Evolutionary conservation across 2,329 filamentous ascomycete species (phyloP).

Genomic region (Diaporthe destruens): DNA sequence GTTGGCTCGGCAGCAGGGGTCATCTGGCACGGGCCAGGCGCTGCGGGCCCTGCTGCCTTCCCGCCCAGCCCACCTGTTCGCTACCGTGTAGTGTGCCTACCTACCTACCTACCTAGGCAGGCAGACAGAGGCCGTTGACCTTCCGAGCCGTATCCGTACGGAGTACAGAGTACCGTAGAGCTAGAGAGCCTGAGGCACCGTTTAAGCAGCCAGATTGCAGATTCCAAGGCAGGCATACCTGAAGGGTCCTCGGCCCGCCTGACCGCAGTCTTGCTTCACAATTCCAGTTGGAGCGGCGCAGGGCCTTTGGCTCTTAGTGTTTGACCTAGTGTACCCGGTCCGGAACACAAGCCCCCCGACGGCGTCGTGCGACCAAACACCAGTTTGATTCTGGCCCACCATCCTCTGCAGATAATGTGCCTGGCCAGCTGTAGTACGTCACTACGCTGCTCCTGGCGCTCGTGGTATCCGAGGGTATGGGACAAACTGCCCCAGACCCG

Average conservation of each 20-base stretch:
- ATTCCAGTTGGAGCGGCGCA: neutral
- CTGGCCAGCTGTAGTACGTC: neutral
- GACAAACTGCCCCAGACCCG: neutral
- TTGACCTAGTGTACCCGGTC: neutral
- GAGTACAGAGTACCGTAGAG: neutral
- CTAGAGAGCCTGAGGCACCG: too few relatives aligned
- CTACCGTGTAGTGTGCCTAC: too few relatives aligned
- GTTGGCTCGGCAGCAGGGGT: neutral
- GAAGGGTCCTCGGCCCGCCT: neutral
- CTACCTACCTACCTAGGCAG: too few relatives aligned
- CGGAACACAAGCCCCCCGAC: neutral
- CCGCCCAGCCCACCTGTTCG: slow-evolving; percentile 11
- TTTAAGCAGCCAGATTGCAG: neutral
- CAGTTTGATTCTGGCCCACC: neutral
- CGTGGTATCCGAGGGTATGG: slow-evolving; percentile 6
- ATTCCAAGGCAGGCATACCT: neutral
- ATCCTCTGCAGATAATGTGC: neutral
- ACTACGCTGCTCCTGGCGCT: neutral
- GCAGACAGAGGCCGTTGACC: too few relatives aligned
- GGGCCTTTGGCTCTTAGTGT: neutral
- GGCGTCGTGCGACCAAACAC: slow-evolving; percentile 8
- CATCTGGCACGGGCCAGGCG: neutral
- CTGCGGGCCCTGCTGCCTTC: slow-evolving; percentile 7
- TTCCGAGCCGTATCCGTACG: neutral
- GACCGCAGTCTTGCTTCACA: neutral